Evolutionary conservation across 1,139 yeast genomes (phyloP).

Genomic region (Torulaspora globosa): DNA sequence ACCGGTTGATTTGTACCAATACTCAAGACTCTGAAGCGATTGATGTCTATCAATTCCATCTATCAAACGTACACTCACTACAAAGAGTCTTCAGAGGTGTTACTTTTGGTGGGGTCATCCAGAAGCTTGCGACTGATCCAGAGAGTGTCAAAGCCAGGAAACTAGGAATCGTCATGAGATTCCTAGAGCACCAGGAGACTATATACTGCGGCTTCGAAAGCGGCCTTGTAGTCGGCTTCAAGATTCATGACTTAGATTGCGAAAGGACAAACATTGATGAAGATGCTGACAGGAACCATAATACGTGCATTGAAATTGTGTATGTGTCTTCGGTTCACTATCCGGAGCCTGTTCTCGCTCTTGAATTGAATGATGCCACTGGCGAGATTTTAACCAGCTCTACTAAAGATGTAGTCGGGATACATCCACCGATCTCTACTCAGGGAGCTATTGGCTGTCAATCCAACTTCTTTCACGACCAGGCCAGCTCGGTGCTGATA

Average conservation of each 20-base stretch:
- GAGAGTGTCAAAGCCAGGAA: slow-evolving; percentile 17
- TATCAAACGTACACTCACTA: slow-evolving; percentile 22
- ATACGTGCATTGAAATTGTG: slow-evolving; percentile 18
- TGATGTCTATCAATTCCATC: slow-evolving; percentile 29
- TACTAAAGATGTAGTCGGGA: not conserved
- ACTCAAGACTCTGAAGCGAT: slow-evolving; percentile 32
- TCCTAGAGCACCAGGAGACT: slow-evolving; percentile 14
- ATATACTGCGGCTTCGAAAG: slow-evolving; percentile 32
- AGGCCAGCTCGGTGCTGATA: not conserved
- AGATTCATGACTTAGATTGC: slow-evolving; percentile 1
- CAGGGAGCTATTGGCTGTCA: not conserved
- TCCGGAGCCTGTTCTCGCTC: slow-evolving; percentile 32
- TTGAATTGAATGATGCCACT: slow-evolving; percentile 15
- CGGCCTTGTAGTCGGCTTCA: slow-evolving; percentile 31
- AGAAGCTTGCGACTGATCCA: slow-evolving; percentile 5
- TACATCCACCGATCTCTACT: not conserved
- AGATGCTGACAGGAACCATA: not conserved
- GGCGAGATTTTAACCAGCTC: slow-evolving; percentile 13
- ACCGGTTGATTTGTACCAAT: slow-evolving; percentile 30
- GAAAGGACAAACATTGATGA: not conserved
- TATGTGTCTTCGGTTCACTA: slow-evolving; percentile 29
- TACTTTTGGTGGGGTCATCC: slow-evolving; percentile 19
- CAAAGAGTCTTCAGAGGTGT: slow-evolving; percentile 23
- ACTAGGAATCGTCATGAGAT: slow-evolving; percentile 33
- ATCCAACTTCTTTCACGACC: not conserved